Conservation (phyloP, 768 basidiomycete species). For the Amanita pallidorosea region DNA sequence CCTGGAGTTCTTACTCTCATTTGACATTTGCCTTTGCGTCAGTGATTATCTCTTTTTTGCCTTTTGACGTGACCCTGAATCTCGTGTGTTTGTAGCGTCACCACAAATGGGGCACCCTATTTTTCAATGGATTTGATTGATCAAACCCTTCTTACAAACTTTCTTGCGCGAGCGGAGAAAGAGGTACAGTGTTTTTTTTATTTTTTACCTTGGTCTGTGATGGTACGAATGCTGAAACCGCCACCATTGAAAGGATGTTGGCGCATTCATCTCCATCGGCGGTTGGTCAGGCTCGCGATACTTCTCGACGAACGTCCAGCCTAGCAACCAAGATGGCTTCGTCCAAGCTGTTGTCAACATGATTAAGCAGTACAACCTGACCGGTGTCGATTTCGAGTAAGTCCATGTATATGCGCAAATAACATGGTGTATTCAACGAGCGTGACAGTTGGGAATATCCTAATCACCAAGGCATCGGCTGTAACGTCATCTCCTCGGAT, state of each 20-base stretch:
- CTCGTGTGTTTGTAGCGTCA: slow-evolving; percentile 16
- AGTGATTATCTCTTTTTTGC: slow-evolving; percentile 9
- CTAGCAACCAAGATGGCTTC: slow-evolving; percentile 50
- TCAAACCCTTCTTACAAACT: slow-evolving; percentile 35
- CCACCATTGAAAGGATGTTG: slow-evolving; percentile 30
- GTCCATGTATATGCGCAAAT: slow-evolving; percentile 7
- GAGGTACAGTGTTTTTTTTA: slow-evolving; percentile 18
- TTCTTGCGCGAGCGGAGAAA: slow-evolving; percentile 37
- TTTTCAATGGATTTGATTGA: slow-evolving; percentile 32
- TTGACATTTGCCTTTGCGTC: slow-evolving; percentile 41
- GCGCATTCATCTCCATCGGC: slow-evolving; percentile 50
- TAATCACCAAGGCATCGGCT: slow-evolving; percentile 48
- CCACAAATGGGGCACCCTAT: slow-evolving; percentile 21
- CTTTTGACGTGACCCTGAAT: neutral
- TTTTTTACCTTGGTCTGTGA: slow-evolving; percentile 5
- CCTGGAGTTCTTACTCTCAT: slow-evolving; percentile 44
- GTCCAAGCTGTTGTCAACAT: slow-evolving; percentile 46
- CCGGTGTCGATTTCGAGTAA: slow-evolving; percentile 48
- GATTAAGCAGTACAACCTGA: slow-evolving; percentile 37
- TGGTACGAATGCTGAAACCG: neutral
- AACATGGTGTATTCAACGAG: neutral
- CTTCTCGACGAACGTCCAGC: slow-evolving; percentile 51
- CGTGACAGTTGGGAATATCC: slow-evolving; percentile 74
- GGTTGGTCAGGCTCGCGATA: slow-evolving; percentile 60
- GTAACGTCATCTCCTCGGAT: slow-evolving; percentile 46